phyloP scores from a whole-genome alignment of 164 flowering plant species.

The Annona squamosa region DNA sequence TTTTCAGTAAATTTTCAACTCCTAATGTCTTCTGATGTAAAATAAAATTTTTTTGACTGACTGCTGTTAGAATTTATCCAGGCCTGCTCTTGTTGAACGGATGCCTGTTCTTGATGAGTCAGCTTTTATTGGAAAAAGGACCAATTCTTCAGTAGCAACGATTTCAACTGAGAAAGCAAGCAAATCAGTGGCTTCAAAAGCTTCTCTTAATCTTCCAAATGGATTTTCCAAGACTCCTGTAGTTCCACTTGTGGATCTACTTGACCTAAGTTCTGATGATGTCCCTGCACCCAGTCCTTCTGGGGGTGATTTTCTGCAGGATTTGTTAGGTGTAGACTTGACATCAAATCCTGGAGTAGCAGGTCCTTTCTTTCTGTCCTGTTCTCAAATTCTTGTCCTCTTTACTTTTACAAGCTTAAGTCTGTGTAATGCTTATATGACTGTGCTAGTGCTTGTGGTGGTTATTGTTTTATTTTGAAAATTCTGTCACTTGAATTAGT shows the following conservation, averaged over 20 bases:
- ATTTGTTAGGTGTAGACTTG: slow-evolving; percentile 79
- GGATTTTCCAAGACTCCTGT: slow-evolving; percentile 72
- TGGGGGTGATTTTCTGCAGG: slow-evolving; percentile 79
- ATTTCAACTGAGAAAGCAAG: slow-evolving; percentile 23
- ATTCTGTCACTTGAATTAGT: too few relatives aligned
- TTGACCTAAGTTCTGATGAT: slow-evolving; percentile 86
- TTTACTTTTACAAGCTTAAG: neutral
- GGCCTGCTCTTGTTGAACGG: slow-evolving; percentile 78
- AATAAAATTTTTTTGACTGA: neutral
- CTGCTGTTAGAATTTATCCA: slow-evolving; percentile 26
- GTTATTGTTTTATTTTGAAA: too few relatives aligned
- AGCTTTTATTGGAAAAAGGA: slow-evolving; percentile 63
- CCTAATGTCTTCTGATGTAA: neutral
- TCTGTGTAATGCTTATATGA: neutral
- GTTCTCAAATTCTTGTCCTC: neutral
- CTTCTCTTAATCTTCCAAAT: slow-evolving; percentile 72
- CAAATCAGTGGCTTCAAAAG: slow-evolving; percentile 30
- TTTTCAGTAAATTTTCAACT: neutral
- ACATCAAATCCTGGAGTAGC: slow-evolving; percentile 42
- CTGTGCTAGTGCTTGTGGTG: too few relatives aligned
- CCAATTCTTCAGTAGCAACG: slow-evolving; percentile 59
- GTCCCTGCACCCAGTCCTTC: slow-evolving; percentile 67
- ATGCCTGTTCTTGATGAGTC: slow-evolving; percentile 99
- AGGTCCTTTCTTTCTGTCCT: slow-evolving; percentile 37
- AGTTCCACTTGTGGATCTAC: slow-evolving; percentile 81